A percentile compares a stretch with the other conserved stretches of the same genome.
Evolutionary conservation across 2,329 filamentous ascomycete genomes (phyloP).

Genomic region (Thielaviopsis populi): DNA sequence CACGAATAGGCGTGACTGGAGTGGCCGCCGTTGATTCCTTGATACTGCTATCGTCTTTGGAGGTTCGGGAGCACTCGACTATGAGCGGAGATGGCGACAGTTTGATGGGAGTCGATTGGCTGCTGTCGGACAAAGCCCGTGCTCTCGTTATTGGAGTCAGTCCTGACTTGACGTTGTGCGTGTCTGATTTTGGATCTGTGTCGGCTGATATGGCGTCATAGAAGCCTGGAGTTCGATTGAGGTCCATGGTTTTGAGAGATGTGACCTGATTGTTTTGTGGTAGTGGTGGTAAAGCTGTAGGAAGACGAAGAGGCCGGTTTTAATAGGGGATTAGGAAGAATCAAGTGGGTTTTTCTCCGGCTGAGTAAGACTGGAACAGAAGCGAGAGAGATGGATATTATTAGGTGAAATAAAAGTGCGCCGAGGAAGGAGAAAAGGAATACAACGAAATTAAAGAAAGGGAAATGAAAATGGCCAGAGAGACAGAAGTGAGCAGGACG

Average conservation of each 20-base stretch:
- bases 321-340: background rate
- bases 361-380: background rate
- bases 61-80: constrained; percentile 37
- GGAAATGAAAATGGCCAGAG: background rate
- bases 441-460: background rate
- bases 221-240: background rate
- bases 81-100: constrained; percentile 45
- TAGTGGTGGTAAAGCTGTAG: background rate
- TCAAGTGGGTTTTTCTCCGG: background rate
- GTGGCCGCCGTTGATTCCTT: constrained; percentile 24
- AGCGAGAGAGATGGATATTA: background rate
- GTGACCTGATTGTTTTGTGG: background rate
- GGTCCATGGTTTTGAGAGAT: constrained; percentile 7
- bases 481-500: background rate
- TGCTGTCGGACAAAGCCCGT: constrained; percentile 14
- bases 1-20: constrained; percentile 59
- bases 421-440: background rate
- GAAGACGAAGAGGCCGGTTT: background rate
- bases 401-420: background rate
- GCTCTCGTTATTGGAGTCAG: constrained; percentile 7
- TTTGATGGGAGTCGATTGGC: constrained; percentile 32
- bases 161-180: background rate
- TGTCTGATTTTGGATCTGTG: background rate
- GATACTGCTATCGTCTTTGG: constrained; percentile 52
- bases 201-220: constrained; percentile 1